Conservation (phyloP, 805 yeast species). For the Ogataea wickerhamii region DNA sequence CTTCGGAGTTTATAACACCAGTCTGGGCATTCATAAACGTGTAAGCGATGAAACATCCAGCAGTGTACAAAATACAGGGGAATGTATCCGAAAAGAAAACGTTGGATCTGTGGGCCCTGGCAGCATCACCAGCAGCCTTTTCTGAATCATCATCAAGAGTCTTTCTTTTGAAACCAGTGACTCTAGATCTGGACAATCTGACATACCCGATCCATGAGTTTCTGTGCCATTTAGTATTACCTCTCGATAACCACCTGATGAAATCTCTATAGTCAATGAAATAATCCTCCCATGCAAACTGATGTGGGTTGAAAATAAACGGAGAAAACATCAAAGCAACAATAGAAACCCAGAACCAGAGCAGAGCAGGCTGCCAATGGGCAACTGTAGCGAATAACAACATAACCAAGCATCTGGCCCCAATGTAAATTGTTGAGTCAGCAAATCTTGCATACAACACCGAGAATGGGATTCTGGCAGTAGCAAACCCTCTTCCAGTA, state of each 20-base stretch:
- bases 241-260: slow-evolving; percentile 87
- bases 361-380: slow-evolving; percentile 87
- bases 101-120: slow-evolving; percentile 79
- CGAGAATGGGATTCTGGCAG: slow-evolving; percentile 73
- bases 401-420: slow-evolving; percentile 73
- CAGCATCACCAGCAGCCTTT: slow-evolving; percentile 77
- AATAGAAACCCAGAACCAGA: slow-evolving; percentile 97
- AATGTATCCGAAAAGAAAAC: slow-evolving; percentile 65
- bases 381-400: slow-evolving; percentile 69
- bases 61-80: slow-evolving; percentile 70
- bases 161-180: slow-evolving; percentile 80
- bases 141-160: slow-evolving; percentile 74
- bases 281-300: slow-evolving; percentile 93
- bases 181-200: slow-evolving; percentile 77
- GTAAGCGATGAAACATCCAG: slow-evolving; percentile 76
- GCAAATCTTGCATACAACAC: slow-evolving; percentile 75
- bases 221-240: slow-evolving; percentile 85
- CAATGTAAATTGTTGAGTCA: slow-evolving; percentile 78
- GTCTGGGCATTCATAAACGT: slow-evolving; percentile 84
- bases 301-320: slow-evolving; percentile 95
- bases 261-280: slow-evolving; percentile 94
- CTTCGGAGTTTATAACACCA: slow-evolving; percentile 56
- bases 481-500: slow-evolving; percentile 85
- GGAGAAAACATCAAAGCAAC: slow-evolving; percentile 89
- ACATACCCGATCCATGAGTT: slow-evolving; percentile 86